A percentile compares a stretch with the other conserved stretches of the same genome.
These are phyloP conservation scores for Iberis pinnata DNA, from an alignment of 345 rosid species.

Conservation along the genomic window DNA sequence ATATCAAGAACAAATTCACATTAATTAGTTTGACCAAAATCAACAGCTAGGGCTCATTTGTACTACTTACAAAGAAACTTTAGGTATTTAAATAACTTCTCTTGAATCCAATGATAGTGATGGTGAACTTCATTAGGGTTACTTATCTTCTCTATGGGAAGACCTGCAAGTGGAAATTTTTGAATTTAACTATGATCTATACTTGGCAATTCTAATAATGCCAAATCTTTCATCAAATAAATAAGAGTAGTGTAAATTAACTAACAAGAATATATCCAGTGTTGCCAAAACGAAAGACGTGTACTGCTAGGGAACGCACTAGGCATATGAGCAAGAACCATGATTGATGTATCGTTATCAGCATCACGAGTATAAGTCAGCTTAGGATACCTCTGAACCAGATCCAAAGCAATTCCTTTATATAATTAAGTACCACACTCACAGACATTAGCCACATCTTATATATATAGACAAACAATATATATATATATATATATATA, in stretches of 20 bases:
- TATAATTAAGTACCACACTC: too few relatives aligned
- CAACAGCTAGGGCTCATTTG: not conserved
- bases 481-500: not conserved
- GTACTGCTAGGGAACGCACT: conserved; percentile 58
- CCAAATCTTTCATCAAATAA: too few relatives aligned
- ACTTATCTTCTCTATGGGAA: conserved; percentile 17
- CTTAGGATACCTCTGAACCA: conserved; percentile 37
- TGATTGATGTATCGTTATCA: conserved; percentile 53
- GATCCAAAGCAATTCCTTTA: conserved; percentile 66
- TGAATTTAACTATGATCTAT: not conserved
- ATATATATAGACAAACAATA: not conserved
- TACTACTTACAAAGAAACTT: conserved; percentile 29
- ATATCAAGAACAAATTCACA: too few relatives aligned
- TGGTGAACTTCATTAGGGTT: conserved; percentile 17
- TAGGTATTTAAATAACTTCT: conserved; percentile 21
- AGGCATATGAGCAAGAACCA: conserved; percentile 54
- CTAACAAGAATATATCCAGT: conserved; percentile 52
- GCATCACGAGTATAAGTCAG: conserved; percentile 46
- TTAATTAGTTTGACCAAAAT: too few relatives aligned
- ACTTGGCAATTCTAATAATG: not conserved
- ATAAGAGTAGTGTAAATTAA: not conserved
- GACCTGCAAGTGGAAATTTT: conserved; percentile 16
- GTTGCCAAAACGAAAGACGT: conserved; percentile 43
- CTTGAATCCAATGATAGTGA: conserved; percentile 1
- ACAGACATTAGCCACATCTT: conserved; percentile 2